These are phyloP conservation scores for Pseudomonodictys pantanalensis DNA, from an alignment of 495 filamentous ascomycete genomes.

Conservation along the genomic window DNA sequence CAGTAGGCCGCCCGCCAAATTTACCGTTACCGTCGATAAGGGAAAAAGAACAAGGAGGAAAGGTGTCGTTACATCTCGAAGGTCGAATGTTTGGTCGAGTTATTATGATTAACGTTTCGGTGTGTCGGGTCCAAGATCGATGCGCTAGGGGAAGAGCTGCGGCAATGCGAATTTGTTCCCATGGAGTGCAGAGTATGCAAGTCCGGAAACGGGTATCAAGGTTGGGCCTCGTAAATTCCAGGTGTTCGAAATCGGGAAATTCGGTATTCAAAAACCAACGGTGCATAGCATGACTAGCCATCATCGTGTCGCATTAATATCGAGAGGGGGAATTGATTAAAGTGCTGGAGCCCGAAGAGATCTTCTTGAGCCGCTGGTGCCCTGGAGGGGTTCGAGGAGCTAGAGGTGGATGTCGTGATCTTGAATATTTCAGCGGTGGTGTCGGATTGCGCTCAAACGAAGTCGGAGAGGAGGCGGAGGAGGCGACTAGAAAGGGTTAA, in stretches of 20 bases:
- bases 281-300: slow-evolving; percentile 25
- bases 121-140: slow-evolving; percentile 16
- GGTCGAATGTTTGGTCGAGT: background rate
- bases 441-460: background rate
- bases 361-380: too few species aligned
- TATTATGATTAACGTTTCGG: slow-evolving; percentile 21
- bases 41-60: slow-evolving; percentile 14
- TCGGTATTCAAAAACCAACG: slow-evolving; percentile 18
- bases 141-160: too few species aligned
- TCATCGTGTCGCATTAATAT: slow-evolving; percentile 32
- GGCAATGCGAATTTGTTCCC: slow-evolving; percentile 26
- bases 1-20: slow-evolving; percentile 17
- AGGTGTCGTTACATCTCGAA: slow-evolving; percentile 18
- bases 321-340: slow-evolving; percentile 21
- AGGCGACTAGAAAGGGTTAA: slow-evolving; percentile 20
- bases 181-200: slow-evolving; percentile 11
- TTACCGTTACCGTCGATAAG: slow-evolving; percentile 9
- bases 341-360: slow-evolving; percentile 23
- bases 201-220: slow-evolving; percentile 29
- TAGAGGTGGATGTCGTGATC: slow-evolving; percentile 16
- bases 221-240: slow-evolving; percentile 16
- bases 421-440: background rate
- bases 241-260: too few species aligned
- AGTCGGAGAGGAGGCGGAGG: slow-evolving; percentile 13
- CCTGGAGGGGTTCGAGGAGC: background rate